Evolutionary conservation across 176 grass and related monocot species (phyloP).

Genomic region (Raddia distichophylla): DNA sequence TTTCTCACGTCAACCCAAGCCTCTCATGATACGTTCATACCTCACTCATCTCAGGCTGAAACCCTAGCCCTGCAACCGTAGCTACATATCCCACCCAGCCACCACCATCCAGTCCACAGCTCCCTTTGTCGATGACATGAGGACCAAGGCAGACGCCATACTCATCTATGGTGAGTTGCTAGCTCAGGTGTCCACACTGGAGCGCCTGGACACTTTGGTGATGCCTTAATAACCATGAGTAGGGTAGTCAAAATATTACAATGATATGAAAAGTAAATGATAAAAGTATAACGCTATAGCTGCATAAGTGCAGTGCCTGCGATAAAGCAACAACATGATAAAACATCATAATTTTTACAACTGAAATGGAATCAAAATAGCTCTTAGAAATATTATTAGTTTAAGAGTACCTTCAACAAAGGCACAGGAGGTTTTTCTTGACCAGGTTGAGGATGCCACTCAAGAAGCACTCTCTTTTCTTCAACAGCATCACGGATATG

Average conservation of each 20-base stretch:
- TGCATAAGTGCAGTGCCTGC: not conserved
- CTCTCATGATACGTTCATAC: no score
- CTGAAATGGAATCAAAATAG: constrained; percentile 19
- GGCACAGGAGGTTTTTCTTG: constrained; percentile 85
- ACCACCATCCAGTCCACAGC: no score
- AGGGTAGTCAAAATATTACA: not conserved
- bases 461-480: constrained; percentile 83
- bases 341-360: constrained; percentile 7
- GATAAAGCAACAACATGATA: constrained; percentile 27
- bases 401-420: constrained; percentile 69
- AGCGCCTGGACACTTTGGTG: no score
- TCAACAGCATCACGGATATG: constrained; percentile 82
- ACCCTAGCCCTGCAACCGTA: no score
- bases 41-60: no score
- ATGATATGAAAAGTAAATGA: constrained; percentile 1
- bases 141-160: no score
- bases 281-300: constrained; percentile 8
- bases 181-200: no score
- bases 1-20: no score
- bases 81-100: no score
- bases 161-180: no score
- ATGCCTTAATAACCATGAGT: no score
- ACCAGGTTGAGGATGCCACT: constrained; percentile 91
- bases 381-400: constrained; percentile 40
- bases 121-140: no score